Conservation (phyloP, 208 protist species). For the Acanthamoeba castellanii region DNA sequence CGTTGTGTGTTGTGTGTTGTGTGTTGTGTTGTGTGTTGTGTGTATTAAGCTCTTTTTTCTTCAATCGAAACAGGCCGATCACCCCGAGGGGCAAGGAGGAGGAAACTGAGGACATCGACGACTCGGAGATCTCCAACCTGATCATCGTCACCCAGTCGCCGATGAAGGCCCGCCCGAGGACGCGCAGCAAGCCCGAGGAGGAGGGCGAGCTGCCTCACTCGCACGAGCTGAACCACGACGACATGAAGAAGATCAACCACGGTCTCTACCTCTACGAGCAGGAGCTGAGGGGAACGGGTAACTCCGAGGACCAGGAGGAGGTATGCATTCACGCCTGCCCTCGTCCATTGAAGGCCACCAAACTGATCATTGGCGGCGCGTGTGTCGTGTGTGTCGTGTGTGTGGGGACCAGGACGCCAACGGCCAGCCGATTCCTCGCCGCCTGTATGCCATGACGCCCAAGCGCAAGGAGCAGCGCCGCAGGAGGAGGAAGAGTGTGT, state of each 20-base stretch:
- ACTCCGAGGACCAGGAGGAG: neutral
- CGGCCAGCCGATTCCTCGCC: constrained; percentile 28
- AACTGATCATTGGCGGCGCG: neutral
- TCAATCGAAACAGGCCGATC: neutral
- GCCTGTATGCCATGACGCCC: constrained; percentile 66
- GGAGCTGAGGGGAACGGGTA: constrained; percentile 76
- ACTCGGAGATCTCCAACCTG: constrained; percentile 79
- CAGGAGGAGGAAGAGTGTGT: neutral
- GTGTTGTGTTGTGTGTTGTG: no score
- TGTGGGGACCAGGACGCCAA: neutral
- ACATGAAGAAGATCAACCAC: constrained; percentile 82
- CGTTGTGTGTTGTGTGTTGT: no score
- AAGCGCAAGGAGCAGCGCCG: constrained; percentile 9
- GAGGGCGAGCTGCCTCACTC: constrained; percentile 19
- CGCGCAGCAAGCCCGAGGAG: neutral
- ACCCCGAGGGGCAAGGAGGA: neutral
- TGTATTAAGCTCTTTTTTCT: no score
- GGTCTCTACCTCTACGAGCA: constrained; percentile 87
- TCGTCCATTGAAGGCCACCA: neutral
- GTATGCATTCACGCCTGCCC: neutral
- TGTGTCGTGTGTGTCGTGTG: neutral
- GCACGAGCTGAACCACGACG: constrained; percentile 70
- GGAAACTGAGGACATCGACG: constrained; percentile 71
- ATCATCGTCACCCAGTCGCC: constrained; percentile 86
- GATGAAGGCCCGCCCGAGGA: constrained; percentile 32